Conservation (phyloP, 2,329 filamentous ascomycete species). For the Aspergillus brunneoviolaceus region DNA sequence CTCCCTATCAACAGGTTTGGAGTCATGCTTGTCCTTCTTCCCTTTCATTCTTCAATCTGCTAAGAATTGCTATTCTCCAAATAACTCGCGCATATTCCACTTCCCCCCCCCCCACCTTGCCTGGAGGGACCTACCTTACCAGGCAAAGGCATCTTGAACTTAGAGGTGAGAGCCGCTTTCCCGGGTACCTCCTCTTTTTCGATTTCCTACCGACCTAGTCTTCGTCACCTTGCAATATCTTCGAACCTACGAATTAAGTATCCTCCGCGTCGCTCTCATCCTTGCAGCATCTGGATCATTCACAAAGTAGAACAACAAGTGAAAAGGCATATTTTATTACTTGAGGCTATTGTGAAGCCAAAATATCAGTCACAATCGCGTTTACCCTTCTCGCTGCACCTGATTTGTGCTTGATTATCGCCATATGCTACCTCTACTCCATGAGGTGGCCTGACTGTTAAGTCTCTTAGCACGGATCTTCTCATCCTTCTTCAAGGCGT, state of each 20-base stretch:
- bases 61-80: constrained; percentile 21
- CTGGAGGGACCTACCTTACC: constrained; percentile 19
- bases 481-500: background rate
- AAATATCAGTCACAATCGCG: background rate
- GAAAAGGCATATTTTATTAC: background rate
- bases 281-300: background rate
- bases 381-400: background rate
- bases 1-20: constrained; percentile 19
- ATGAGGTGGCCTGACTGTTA: background rate
- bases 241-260: constrained; percentile 7
- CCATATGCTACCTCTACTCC: background rate
- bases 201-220: constrained; percentile 8
- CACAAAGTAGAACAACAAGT: background rate
- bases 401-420: background rate
- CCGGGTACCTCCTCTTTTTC: constrained; percentile 9
- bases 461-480: background rate
- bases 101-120: constrained; percentile 19
- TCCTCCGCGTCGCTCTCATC: background rate
- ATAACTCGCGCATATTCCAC: constrained; percentile 15
- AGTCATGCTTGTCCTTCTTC: constrained; percentile 12
- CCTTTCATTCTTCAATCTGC: constrained; percentile 19
- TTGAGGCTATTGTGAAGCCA: background rate
- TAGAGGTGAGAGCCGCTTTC: constrained; percentile 20
- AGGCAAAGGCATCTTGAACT: constrained; percentile 17
- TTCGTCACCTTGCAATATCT: constrained; percentile 12